These are phyloP conservation scores for Zygosaccharomyces siamensis DNA, from an alignment of 805 yeast species.

Conservation along the genomic window DNA sequence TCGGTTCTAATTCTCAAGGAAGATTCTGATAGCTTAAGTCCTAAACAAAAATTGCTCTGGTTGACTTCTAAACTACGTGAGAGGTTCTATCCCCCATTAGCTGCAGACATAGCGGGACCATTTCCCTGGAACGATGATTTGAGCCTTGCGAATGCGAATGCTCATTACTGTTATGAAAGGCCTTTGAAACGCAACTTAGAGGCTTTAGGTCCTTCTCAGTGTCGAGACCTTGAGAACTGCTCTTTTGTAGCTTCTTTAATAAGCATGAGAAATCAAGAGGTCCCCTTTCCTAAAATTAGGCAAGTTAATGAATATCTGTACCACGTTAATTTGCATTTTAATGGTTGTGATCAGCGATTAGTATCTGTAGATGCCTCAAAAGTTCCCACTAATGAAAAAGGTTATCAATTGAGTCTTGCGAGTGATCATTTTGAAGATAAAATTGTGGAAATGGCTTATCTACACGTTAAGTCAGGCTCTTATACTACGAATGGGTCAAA, in stretches of 20 bases:
- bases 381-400: conserved; percentile 19
- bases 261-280: conserved; percentile 39
- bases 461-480: conserved; percentile 53
- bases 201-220: conserved; percentile 19
- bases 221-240: conserved; percentile 48
- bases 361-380: conserved; percentile 20
- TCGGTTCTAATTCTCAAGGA: conserved; percentile 15
- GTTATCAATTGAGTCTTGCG: conserved; percentile 18
- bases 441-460: conserved; percentile 70
- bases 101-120: conserved; percentile 19
- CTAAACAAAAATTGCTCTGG: conserved; percentile 23
- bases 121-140: conserved; percentile 17
- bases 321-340: conserved; percentile 21
- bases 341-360: conserved; percentile 29
- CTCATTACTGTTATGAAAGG: conserved; percentile 9
- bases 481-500: conserved; percentile 71
- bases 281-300: conserved; percentile 11
- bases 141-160: conserved; percentile 2
- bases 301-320: conserved; percentile 16
- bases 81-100: conserved; percentile 28
- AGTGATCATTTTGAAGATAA: conserved; percentile 18
- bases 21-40: conserved; percentile 6
- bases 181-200: conserved; percentile 8
- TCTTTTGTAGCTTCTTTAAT: conserved; percentile 69
- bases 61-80: conserved; percentile 20